These are phyloP conservation scores for Cytospora piceicola DNA, from an alignment of 2,329 filamentous ascomycete species.

Conservation along the genomic window DNA sequence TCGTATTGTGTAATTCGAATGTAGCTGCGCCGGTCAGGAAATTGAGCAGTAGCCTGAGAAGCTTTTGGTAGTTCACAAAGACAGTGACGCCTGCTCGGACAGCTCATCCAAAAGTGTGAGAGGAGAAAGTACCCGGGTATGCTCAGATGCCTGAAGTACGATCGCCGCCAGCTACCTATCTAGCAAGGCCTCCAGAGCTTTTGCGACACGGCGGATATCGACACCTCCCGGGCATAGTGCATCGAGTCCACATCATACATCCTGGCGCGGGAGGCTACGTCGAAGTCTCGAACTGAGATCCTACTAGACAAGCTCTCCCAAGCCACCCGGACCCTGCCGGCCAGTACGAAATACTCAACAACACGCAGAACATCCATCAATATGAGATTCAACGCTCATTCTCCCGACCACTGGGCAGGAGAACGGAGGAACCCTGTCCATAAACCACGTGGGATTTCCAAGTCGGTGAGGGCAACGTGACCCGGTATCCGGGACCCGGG, in stretches of 20 bases:
- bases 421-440: conserved; percentile 15
- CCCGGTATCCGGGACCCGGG: conserved; percentile 11
- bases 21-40: neutral
- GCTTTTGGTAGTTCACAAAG: neutral
- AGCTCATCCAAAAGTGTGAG: neutral
- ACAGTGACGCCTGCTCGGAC: neutral
- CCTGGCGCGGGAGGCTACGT: neutral
- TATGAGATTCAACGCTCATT: conserved; percentile 6
- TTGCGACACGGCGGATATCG: neutral
- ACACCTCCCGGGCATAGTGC: neutral
- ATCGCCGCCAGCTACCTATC: neutral
- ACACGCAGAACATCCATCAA: conserved; percentile 4
- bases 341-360: conserved; percentile 13
- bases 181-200: neutral
- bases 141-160: neutral
- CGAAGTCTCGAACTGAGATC: conserved; percentile 13
- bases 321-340: neutral
- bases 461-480: conserved; percentile 29
- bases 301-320: conserved; percentile 12
- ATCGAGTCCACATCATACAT: neutral
- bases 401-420: conserved; percentile 3
- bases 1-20: neutral
- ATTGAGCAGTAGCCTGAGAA: neutral
- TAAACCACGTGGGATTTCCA: conserved; percentile 28
- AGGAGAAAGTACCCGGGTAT: too few species aligned